Conservation (phyloP, 2,329 filamentous ascomycete species). For the Pseudocercospora fuligena region DNA sequence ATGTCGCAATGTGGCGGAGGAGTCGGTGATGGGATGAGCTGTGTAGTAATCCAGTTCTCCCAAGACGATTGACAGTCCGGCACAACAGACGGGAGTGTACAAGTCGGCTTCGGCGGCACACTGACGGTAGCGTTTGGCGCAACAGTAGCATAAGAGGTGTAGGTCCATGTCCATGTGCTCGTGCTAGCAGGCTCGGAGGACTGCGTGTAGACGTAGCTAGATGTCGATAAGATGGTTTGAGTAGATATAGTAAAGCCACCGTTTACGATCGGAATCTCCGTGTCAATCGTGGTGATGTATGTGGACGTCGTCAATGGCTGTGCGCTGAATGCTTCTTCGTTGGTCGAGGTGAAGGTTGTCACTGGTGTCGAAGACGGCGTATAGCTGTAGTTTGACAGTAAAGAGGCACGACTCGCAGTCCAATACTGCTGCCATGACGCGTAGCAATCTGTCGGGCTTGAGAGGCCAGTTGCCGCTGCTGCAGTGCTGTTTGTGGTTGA, state of each 20-base stretch:
- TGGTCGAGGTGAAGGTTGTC: not conserved
- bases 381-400: not conserved
- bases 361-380: not conserved
- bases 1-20: constrained; percentile 25
- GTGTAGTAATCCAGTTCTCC: constrained; percentile 18
- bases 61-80: constrained; percentile 22
- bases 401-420: constrained; percentile 4
- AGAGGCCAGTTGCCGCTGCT: not conserved
- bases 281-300: not conserved
- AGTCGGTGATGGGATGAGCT: constrained; percentile 18
- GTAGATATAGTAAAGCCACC: constrained; percentile 15
- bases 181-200: not conserved
- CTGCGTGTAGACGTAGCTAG: not conserved
- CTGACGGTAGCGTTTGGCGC: not conserved
- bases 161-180: constrained; percentile 1
- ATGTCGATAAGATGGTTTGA: not conserved
- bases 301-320: constrained; percentile 4
- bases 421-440: constrained; percentile 11
- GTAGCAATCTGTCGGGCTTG: constrained; percentile 3
- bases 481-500: not conserved
- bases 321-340: not conserved
- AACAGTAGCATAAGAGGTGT: not conserved
- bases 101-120: constrained; percentile 19
- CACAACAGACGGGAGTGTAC: constrained; percentile 16
- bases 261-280: not conserved